These are phyloP conservation scores for Yamadazyma kanchanaburiensis DNA, from an alignment of 1,139 yeast genomes.

Conservation along the genomic window DNA sequence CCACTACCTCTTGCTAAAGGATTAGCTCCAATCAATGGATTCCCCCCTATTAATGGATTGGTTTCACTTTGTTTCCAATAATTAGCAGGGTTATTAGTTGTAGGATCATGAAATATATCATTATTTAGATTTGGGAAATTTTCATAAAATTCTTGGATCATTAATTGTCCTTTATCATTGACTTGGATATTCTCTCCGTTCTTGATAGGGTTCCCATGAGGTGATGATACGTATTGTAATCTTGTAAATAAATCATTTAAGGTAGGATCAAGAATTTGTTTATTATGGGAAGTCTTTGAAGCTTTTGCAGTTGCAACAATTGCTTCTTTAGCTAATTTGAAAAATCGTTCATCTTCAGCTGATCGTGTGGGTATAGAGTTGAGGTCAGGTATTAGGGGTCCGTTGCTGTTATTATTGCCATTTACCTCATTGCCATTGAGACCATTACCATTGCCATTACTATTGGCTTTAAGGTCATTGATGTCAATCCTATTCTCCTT, in stretches of 20 bases:
- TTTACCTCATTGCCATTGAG: too few species aligned
- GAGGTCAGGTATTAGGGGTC: too few species aligned
- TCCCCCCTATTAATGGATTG: not conserved
- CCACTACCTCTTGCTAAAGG: conserved; percentile 1
- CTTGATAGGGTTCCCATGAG: conserved; percentile 49
- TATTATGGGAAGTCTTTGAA: conserved; percentile 7
- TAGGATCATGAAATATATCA: conserved; percentile 27
- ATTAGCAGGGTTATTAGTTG: conserved; percentile 2
- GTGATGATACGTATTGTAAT: conserved; percentile 51
- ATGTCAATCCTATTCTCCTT: too few species aligned
- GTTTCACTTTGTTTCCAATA: conserved; percentile 2
- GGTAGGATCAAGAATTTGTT: conserved; percentile 47
- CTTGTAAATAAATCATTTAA: conserved; percentile 48
- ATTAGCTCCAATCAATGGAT: conserved; percentile 7
- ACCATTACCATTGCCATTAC: too few species aligned
- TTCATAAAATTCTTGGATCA: conserved; percentile 42
- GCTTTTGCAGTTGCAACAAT: conserved; percentile 42
- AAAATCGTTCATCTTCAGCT: conserved; percentile 41
- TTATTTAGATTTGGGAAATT: conserved; percentile 44
- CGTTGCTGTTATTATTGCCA: too few species aligned
- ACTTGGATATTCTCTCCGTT: conserved; percentile 32
- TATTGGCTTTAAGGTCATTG: too few species aligned
- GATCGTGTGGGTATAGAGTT: too few species aligned
- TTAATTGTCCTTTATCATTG: conserved; percentile 41
- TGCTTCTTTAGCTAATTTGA: conserved; percentile 44